Base-by-base conservation (phyloP, 2,329 filamentous ascomycete genomes). In the Cladophialophora yegresii region DNA sequence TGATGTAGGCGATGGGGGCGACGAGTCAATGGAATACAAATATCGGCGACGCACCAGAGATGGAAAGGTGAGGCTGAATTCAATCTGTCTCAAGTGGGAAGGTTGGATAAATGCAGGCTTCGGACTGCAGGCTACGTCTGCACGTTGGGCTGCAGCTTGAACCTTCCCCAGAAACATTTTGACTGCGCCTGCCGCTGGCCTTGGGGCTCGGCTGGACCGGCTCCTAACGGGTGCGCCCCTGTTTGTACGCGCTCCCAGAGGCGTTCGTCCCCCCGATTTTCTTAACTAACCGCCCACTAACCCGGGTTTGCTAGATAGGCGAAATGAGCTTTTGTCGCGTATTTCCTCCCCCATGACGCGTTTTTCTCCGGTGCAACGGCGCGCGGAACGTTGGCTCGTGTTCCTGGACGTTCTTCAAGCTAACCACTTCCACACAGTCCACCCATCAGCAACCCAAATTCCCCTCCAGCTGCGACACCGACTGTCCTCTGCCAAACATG, bases 401-500 rank as follows among this genome's bases (percentile, higher is more conserved):
- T 59, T 59, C 57, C 50, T 51, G 22, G 30, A 30, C n/a, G 57
- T 59, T 59, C 57, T 26, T 59, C 47, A 40, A 40, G 57, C 57
- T 59, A 59, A 51, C 57, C 45, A 40, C 23, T 59, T 59, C 57
- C n/a, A 16, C 51, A 32, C 28, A n/a, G n/a, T n/a, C n/a, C n/a
- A n/a, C n/a, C n/a, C 50, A 16, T 23, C 50, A 59, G 23, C 56
- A 50, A 8, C 36, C n/a, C 36, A 43, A 16, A 3, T 12, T 54
- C 28, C 26, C 16, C n/a, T 54, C 28, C 23, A 7, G 3, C 23
- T 32, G 26, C 23, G 23, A n/a, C 13, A 30, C 13, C 22, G 13
- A 50, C 20, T 16, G 47, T 22, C 8, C 23, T 30, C 54, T n/a
- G 13, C 26, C 33, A 61, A 16, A 20, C 26, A 61, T 61, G 49